Conservation (phyloP, 1,284 basidiomycete species). For the Mycosarcoma maydis region DNA sequence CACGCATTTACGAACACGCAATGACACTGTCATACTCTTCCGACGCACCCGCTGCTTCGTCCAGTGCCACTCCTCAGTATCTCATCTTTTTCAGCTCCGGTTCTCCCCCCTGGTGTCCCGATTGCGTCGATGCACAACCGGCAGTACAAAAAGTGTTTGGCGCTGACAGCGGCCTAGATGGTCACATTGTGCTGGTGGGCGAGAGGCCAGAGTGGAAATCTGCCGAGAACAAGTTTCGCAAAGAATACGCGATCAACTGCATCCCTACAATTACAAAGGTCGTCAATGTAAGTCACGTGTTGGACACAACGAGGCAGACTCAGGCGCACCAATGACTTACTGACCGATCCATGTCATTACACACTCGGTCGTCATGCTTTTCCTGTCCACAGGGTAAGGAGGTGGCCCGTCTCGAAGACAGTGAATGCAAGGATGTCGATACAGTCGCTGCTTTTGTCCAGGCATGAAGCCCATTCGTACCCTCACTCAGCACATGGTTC, state of each 20-base stretch:
- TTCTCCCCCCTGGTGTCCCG: slow-evolving; percentile 52
- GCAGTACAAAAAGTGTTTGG: slow-evolving; percentile 42
- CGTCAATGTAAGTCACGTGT: slow-evolving; percentile 37
- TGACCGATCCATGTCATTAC: not conserved
- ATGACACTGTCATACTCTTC: slow-evolving; percentile 35
- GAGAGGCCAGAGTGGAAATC: slow-evolving; percentile 48
- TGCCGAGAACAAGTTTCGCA: slow-evolving; percentile 37
- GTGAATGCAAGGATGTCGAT: slow-evolving; percentile 36
- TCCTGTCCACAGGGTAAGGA: slow-evolving; percentile 49
- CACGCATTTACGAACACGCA: too few species aligned
- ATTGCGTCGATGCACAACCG: slow-evolving; percentile 50
- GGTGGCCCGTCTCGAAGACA: slow-evolving; percentile 42
- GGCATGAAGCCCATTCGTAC: not conserved
- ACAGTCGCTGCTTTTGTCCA: slow-evolving; percentile 33
- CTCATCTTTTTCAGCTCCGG: slow-evolving; percentile 56
- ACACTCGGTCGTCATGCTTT: too few species aligned
- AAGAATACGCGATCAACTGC: slow-evolving; percentile 40
- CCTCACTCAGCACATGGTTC: too few species aligned
- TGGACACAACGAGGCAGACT: too few species aligned
- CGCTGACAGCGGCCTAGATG: slow-evolving; percentile 11
- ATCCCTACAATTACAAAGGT: slow-evolving; percentile 49
- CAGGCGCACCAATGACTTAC: too few species aligned
- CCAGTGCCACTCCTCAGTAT: slow-evolving; percentile 8
- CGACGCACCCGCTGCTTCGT: slow-evolving; percentile 8
- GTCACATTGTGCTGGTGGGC: slow-evolving; percentile 42